These are phyloP conservation scores for Vigna unguiculata DNA, from an alignment of 306 rosid species.

Conservation along the genomic window DNA sequence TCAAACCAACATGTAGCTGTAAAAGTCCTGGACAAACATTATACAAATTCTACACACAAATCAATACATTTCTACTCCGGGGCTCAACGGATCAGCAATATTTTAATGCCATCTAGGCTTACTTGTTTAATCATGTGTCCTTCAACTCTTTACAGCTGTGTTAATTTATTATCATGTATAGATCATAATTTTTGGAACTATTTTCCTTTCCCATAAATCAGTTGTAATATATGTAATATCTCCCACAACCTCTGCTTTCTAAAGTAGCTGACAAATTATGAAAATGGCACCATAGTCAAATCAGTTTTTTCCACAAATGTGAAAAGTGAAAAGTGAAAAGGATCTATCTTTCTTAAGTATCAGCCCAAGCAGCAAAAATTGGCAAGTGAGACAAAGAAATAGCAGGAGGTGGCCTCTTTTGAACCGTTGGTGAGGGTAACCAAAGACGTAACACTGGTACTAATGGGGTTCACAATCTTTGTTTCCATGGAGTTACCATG, in stretches of 20 bases:
- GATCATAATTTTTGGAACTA: neutral
- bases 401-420: constrained; percentile 73
- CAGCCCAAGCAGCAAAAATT: constrained; percentile 89
- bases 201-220: neutral
- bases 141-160: neutral
- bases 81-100: too few relatives aligned
- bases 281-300: neutral
- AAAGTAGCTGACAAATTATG: neutral
- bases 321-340: constrained; percentile 8
- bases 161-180: neutral
- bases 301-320: neutral
- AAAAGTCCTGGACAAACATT: too few relatives aligned
- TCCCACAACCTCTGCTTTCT: neutral
- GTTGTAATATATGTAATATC: neutral
- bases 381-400: constrained; percentile 81
- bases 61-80: too few relatives aligned
- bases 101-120: constrained; percentile 3
- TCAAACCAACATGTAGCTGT: too few relatives aligned
- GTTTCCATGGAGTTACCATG: too few relatives aligned
- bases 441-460: constrained; percentile 69
- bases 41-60: too few relatives aligned
- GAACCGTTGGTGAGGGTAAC: constrained; percentile 68
- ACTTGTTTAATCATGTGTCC: neutral
- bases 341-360: constrained; percentile 38
- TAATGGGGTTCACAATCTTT: too few relatives aligned